Percentiles rank a stretch among this genome's conserved stretches.
These are phyloP conservation scores for Chimonanthus salicifolius DNA, from an alignment of 164 flowering plant genomes.

Conservation along the genomic window DNA sequence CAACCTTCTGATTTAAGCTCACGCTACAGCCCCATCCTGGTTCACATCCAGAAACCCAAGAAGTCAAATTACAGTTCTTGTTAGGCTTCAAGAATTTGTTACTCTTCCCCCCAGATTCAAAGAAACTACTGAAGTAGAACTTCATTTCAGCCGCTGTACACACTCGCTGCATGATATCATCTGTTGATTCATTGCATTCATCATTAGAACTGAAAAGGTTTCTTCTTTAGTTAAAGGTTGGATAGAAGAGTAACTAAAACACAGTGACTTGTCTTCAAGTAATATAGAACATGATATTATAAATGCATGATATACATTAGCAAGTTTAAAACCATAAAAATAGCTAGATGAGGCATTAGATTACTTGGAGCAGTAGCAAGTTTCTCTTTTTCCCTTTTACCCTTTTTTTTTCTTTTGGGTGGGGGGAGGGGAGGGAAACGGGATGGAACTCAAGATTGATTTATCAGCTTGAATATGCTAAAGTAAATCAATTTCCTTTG, in stretches of 20 bases:
- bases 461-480: no score
- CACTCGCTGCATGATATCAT: constrained; percentile 49
- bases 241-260: background rate
- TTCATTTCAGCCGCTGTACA: constrained; percentile 88
- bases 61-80: constrained; percentile 72
- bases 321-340: background rate
- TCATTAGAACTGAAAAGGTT: background rate
- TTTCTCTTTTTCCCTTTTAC: no score
- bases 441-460: no score
- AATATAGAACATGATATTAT: background rate
- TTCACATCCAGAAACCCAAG: constrained; percentile 85
- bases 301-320: background rate
- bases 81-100: constrained; percentile 57
- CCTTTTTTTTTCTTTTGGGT: no score
- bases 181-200: constrained; percentile 21
- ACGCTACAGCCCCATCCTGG: constrained; percentile 92
- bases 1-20: constrained; percentile 32
- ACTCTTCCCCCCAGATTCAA: constrained; percentile 26
- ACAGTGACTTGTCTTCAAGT: no score
- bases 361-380: background rate
- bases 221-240: no score
- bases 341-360: background rate
- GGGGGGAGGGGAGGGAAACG: no score
- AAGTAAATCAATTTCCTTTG: no score
- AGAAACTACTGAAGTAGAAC: constrained; percentile 50